These are phyloP conservation scores for Erythrobasidium hasegawianum DNA, from an alignment of 1,284 basidiomycete species.

Conservation along the genomic window DNA sequence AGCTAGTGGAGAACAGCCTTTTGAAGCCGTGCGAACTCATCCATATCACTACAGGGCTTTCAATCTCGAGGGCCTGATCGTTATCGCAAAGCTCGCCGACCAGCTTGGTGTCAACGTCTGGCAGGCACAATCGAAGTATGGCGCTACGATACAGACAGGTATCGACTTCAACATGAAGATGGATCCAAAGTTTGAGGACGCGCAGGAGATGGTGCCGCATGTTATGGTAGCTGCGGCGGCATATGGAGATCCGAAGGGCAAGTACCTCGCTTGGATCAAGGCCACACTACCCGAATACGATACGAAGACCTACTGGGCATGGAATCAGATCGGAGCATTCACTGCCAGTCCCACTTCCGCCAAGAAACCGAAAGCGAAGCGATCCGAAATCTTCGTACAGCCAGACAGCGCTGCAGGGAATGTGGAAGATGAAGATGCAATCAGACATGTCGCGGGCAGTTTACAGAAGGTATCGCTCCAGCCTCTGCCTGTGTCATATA, in stretches of 20 bases:
- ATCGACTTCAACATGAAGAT: slow-evolving; percentile 58
- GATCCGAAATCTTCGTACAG: too few species aligned
- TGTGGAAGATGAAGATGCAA: too few species aligned
- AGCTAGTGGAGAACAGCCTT: slow-evolving; percentile 57
- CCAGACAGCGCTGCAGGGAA: too few species aligned
- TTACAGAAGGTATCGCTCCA: too few species aligned
- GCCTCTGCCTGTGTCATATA: too few species aligned
- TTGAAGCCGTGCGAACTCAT: slow-evolving; percentile 60
- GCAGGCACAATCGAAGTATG: slow-evolving; percentile 54
- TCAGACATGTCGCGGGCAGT: too few species aligned
- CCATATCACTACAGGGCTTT: slow-evolving; percentile 65
- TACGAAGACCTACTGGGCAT: slow-evolving; percentile 27
- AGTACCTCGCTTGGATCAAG: slow-evolving; percentile 49
- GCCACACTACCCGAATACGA: neutral
- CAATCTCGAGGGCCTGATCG: slow-evolving; percentile 66
- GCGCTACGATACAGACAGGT: slow-evolving; percentile 59
- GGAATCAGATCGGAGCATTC: slow-evolving; percentile 10
- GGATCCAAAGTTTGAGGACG: slow-evolving; percentile 49
- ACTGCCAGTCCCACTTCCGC: neutral
- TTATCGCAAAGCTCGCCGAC: slow-evolving; percentile 59
- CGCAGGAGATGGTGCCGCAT: slow-evolving; percentile 55
- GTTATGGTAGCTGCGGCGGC: slow-evolving; percentile 57
- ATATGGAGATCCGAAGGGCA: slow-evolving; percentile 59
- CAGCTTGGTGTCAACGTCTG: slow-evolving; percentile 55
- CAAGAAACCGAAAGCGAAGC: neutral